Evolutionary conservation across 2,329 filamentous ascomycete genomes (phyloP).

Genomic region (Cercospora berteroae): DNA sequence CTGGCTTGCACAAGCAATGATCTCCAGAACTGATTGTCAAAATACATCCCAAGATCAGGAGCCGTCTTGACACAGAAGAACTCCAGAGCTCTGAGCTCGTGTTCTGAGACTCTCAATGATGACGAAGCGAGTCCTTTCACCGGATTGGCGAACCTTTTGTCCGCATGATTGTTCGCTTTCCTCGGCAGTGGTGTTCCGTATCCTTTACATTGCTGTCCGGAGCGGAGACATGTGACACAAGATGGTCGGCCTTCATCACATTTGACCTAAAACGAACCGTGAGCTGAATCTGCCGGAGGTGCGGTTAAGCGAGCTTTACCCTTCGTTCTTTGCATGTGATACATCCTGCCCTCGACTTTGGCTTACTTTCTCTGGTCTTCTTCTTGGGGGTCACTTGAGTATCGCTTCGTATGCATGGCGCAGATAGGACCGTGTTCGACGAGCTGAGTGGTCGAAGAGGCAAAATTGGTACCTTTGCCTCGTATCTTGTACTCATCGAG

Average conservation of each 20-base stretch:
- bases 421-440: background rate
- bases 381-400: background rate
- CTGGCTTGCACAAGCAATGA: background rate
- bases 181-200: background rate
- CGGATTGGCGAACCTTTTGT: background rate
- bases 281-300: background rate
- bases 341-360: background rate
- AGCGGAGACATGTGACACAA: background rate
- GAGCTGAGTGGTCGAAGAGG: background rate
- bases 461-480: background rate
- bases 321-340: background rate
- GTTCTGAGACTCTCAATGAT: background rate
- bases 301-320: background rate
- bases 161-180: background rate
- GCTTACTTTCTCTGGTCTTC: background rate
- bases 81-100: background rate
- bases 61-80: constrained; percentile 3
- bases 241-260: background rate
- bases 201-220: background rate
- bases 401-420: background rate
- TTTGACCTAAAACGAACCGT: background rate
- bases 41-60: constrained; percentile 1
- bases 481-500: background rate
- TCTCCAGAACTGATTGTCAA: constrained; percentile 1
- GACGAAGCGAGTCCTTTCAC: background rate